Base-by-base conservation (phyloP, 192 early-diverging fungal genomes). In the Pecoramyces ruminantium region DNA sequence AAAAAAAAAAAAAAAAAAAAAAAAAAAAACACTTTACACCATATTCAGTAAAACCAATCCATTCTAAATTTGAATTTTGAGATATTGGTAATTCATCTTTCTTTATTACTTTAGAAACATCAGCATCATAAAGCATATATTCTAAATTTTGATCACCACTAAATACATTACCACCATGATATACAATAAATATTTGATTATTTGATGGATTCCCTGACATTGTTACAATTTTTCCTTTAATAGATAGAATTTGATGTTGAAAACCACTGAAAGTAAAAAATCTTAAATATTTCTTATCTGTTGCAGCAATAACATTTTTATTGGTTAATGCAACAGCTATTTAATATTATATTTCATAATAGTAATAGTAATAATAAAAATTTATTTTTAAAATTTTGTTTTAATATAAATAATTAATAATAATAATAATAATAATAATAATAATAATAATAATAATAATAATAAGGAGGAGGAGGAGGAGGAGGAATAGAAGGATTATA, bases 41-140 rank as follows among this genome's bases (percentile, higher is more conserved):
- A 21, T 88, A 86, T 78, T 95, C 93, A 27, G 94, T 93, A 82
- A 97, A 96, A 9, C 95, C 96, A 11, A 90, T 82, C 97, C 97
- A 99, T 21, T 83, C 84, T 25, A 98, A 81, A 42, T 87, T 87
- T 38, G 88, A 84, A 6, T 86, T 82, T 12, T 88, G 88, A 2
- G 92, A 86, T 15, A 96, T 81, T 3, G 94, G 92, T 15, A 97
- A 82, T 4, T 78, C 14, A 21, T 89, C 95, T 30, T 86, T 85
- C 51, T 88, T 87, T 77, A 94, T 83, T 27, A 85, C 86, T 30
- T 85, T 87, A 58, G 83, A 77, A 21, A 81, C 82, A 27, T 86
- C 87, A 21, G 88, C 86, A 84, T 94, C 90, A 42, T 93, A 85
- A 17, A 95, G 83, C 28, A 90, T 81, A 82, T 92, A 96, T 29